These are phyloP conservation scores for Adansonia gregorii DNA, from an alignment of 441 rosid genomes.

Conservation along the genomic window DNA sequence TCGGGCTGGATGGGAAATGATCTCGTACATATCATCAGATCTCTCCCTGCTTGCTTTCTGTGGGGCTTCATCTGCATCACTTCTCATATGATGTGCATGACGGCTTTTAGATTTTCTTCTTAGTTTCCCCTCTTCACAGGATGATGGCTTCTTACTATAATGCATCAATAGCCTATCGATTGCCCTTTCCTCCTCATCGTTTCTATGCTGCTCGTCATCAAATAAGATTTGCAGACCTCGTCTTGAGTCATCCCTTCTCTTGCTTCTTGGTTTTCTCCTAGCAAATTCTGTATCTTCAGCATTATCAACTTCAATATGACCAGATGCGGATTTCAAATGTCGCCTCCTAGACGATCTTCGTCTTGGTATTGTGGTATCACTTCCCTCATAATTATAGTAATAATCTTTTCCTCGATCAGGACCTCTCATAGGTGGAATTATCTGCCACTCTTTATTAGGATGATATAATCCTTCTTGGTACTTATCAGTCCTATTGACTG, in stretches of 20 bases:
- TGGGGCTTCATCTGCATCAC: slow-evolving; percentile 34
- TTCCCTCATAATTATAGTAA: slow-evolving; percentile 36
- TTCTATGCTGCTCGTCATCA: slow-evolving; percentile 53
- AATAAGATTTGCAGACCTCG: slow-evolving; percentile 67
- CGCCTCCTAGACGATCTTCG: slow-evolving; percentile 62
- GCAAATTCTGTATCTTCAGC: slow-evolving; percentile 38
- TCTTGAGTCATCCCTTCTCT: slow-evolving; percentile 66
- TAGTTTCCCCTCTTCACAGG: slow-evolving; percentile 47
- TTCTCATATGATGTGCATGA: slow-evolving; percentile 35
- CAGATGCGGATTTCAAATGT: slow-evolving; percentile 45
- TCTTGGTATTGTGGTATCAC: slow-evolving; percentile 49
- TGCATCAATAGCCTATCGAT: slow-evolving; percentile 85
- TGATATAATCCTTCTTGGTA: slow-evolving; percentile 28
- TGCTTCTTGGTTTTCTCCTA: slow-evolving; percentile 58
- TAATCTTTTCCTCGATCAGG: slow-evolving; percentile 28
- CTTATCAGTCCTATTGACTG: slow-evolving; percentile 34
- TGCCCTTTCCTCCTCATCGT: slow-evolving; percentile 76
- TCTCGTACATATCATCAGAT: slow-evolving; percentile 42
- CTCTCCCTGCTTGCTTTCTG: slow-evolving; percentile 30
- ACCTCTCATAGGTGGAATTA: slow-evolving; percentile 29
- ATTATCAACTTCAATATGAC: slow-evolving; percentile 39
- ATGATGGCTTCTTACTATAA: slow-evolving; percentile 75
- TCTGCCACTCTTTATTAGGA: slow-evolving; percentile 39
- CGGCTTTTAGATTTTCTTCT: slow-evolving; percentile 59
- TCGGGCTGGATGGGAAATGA: slow-evolving; percentile 48